A percentile compares a stretch with the other conserved stretches of the same genome.
Evolutionary conservation across 148 eudicot genomes (phyloP).

Genomic region (Silene uniflora): DNA sequence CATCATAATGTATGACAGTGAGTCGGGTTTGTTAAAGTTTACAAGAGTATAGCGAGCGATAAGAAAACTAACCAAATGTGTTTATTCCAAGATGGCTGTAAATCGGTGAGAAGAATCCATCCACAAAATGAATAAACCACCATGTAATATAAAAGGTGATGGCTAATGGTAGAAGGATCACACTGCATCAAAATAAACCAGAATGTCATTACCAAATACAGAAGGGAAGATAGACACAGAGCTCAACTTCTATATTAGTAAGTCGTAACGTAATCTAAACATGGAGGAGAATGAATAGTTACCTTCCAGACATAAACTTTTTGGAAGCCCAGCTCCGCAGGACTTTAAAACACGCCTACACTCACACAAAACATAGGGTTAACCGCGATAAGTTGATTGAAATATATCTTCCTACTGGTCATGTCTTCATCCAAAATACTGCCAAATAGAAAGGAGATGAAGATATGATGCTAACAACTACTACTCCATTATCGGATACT

Average conservation of each 20-base stretch:
- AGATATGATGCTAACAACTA: too few species aligned
- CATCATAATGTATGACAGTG: background rate
- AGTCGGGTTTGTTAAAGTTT: background rate
- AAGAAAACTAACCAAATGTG: conserved; percentile 50
- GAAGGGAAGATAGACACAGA: background rate
- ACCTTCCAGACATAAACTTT: conserved; percentile 80
- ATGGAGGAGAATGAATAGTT: background rate
- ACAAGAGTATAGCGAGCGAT: background rate
- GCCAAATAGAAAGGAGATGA: too few species aligned
- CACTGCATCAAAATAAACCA: conserved; percentile 43
- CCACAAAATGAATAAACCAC: conserved; percentile 75
- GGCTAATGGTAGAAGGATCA: conserved; percentile 65
- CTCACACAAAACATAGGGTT: background rate
- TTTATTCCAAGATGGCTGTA: conserved; percentile 55
- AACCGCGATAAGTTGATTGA: too few species aligned
- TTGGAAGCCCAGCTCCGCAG: conserved; percentile 73
- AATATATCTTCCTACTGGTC: too few species aligned
- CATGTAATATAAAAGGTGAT: conserved; percentile 68
- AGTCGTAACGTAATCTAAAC: background rate
- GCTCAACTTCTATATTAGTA: background rate
- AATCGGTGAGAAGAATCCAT: conserved; percentile 71
- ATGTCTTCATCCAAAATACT: too few species aligned
- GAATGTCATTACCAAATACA: background rate
- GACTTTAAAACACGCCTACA: conserved; percentile 58
- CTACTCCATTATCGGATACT: too few species aligned